Evolutionary conservation across 805 yeast species (phyloP).

Genomic region (Lachancea cidri): DNA sequence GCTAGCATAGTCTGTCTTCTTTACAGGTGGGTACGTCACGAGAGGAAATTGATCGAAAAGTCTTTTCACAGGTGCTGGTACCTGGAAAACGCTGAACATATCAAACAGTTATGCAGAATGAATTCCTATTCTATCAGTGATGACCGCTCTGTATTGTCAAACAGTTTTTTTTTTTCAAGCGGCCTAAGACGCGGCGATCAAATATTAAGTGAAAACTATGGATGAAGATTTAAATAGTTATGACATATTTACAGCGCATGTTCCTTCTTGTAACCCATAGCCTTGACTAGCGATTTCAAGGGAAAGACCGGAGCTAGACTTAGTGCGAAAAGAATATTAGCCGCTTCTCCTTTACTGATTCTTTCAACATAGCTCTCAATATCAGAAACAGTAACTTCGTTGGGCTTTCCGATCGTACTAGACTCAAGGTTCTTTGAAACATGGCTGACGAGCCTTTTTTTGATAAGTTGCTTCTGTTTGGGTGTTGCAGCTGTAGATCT

Average conservation of each 20-base stretch:
- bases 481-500: conserved; percentile 26
- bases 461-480: conserved; percentile 22
- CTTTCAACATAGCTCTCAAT: conserved; percentile 10
- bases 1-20: conserved; percentile 26
- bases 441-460: conserved; percentile 5
- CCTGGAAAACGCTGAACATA: conserved; percentile 7
- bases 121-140: too few relatives aligned
- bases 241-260: too few relatives aligned
- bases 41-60: conserved; percentile 52
- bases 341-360: conserved; percentile 26
- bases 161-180: too few relatives aligned
- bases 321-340: conserved; percentile 25
- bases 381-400: background rate
- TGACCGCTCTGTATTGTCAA: too few relatives aligned
- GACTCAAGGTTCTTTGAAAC: conserved; percentile 5
- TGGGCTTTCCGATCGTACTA: too few relatives aligned
- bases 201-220: too few relatives aligned
- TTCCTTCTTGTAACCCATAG: conserved; percentile 13
- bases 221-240: too few relatives aligned
- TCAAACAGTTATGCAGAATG: too few relatives aligned
- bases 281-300: conserved; percentile 16
- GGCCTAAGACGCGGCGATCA: too few relatives aligned
- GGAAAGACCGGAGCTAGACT: conserved; percentile 30
- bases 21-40: conserved; percentile 36
- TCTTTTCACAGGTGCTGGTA: conserved; percentile 41